phyloP scores from a whole-genome alignment of 1,139 yeast genomes.

The Nakaseomyces bracarensis region DNA sequence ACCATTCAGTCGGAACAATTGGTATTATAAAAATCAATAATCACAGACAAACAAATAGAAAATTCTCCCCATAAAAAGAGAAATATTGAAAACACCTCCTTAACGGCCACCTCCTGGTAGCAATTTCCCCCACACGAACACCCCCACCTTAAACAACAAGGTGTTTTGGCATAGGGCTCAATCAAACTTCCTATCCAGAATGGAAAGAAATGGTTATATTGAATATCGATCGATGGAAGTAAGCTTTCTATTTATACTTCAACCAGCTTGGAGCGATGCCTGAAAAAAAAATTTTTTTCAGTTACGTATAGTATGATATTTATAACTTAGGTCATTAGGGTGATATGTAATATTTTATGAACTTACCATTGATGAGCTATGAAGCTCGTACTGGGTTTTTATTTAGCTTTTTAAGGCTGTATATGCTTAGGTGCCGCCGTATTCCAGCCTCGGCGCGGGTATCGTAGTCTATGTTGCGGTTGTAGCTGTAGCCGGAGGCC shows the following conservation, averaged over 20 bases:
- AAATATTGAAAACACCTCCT: background rate
- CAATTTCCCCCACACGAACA: no score
- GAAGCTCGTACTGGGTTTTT: no score
- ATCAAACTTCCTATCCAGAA: no score
- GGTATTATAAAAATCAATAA: slow-evolving; percentile 25
- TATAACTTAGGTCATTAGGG: background rate
- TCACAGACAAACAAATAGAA: slow-evolving; percentile 20
- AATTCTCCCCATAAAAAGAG: background rate
- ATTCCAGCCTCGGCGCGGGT: slow-evolving; percentile 10
- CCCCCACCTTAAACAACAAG: no score
- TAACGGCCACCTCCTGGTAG: slow-evolving; percentile 14
- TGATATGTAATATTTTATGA: no score
- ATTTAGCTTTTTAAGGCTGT: background rate
- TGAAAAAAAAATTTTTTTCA: background rate
- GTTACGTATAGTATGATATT: background rate
- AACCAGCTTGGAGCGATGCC: background rate
- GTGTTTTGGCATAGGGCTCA: no score
- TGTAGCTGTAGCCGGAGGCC: slow-evolving; percentile 23
- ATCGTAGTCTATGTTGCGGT: slow-evolving; percentile 19
- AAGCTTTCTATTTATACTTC: background rate
- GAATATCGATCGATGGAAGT: no score
- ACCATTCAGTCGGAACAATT: slow-evolving; percentile 37
- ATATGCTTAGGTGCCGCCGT: background rate
- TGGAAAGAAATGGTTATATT: no score
- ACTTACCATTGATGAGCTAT: no score